A percentile compares a stretch with the other conserved stretches of the same genome.
These are phyloP conservation scores for Pelargonium myrrhifolium DNA, from an alignment of 441 rosid genomes.

Conservation along the genomic window DNA sequence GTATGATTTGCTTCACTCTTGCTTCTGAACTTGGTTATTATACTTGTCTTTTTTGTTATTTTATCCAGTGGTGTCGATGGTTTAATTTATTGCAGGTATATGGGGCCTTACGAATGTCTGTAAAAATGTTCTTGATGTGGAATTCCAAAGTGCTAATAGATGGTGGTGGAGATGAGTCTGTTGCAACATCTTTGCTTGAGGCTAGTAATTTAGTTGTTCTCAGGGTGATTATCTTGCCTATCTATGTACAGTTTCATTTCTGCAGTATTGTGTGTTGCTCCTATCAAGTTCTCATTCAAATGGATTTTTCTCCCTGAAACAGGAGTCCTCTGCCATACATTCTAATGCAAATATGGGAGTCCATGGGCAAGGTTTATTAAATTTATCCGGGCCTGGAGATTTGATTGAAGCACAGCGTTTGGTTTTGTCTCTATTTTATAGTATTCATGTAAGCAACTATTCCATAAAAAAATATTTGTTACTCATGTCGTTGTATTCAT, in stretches of 20 bases:
- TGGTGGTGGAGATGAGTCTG: conserved; percentile 54
- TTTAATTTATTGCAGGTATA: conserved; percentile 44
- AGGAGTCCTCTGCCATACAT: conserved; percentile 84
- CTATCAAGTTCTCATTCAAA: conserved; percentile 8
- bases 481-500: too few relatives aligned
- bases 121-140: conserved; percentile 86
- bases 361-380: conserved; percentile 78
- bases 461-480: neutral
- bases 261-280: conserved; percentile 12
- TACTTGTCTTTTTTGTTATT: neutral
- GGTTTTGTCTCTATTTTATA: conserved; percentile 64
- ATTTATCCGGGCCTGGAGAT: conserved; percentile 79
- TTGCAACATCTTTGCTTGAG: conserved; percentile 75
- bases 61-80: conserved; percentile 9
- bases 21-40: conserved; percentile 1
- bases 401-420: conserved; percentile 77
- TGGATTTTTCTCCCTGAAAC: conserved; percentile 12
- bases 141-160: conserved; percentile 79
- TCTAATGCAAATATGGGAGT: conserved; percentile 92
- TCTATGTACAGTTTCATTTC: neutral
- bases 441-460: conserved; percentile 53
- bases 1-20: neutral
- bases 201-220: conserved; percentile 85
- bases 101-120: conserved; percentile 86
- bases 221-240: conserved; percentile 41